Evolutionary conservation across 1,139 yeast genomes (phyloP).

Genomic region (Zygotorulaspora mrakii): DNA sequence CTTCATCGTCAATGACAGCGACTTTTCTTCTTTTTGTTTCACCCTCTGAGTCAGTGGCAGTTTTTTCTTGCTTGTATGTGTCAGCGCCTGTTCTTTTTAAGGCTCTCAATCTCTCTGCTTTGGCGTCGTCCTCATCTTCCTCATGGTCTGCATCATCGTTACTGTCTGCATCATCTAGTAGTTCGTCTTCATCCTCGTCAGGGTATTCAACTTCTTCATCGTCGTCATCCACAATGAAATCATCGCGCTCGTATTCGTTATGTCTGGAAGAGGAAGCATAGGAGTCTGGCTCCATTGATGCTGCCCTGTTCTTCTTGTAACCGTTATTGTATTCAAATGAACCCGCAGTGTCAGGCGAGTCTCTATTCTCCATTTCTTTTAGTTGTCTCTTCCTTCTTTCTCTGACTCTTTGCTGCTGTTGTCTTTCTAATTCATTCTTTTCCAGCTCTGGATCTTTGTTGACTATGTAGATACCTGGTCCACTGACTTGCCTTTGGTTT

Average conservation of each 20-base stretch:
- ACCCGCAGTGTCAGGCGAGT: slow-evolving; percentile 35
- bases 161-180: slow-evolving; percentile 38
- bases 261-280: slow-evolving; percentile 24
- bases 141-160: slow-evolving; percentile 38
- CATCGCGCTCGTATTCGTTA: slow-evolving; percentile 45
- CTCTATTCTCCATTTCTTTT: slow-evolving; percentile 52
- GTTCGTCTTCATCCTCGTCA: slow-evolving; percentile 46
- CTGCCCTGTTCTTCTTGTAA: slow-evolving; percentile 26
- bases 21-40: slow-evolving; percentile 45
- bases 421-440: slow-evolving; percentile 76
- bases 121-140: slow-evolving; percentile 54
- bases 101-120: slow-evolving; percentile 60
- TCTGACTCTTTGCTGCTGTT: slow-evolving; percentile 65
- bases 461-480: slow-evolving; percentile 69
- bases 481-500: slow-evolving; percentile 48
- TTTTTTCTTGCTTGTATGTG: slow-evolving; percentile 39
- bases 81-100: slow-evolving; percentile 58
- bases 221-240: slow-evolving; percentile 41
- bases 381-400: slow-evolving; percentile 63
- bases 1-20: slow-evolving; percentile 58
- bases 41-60: slow-evolving; percentile 36
- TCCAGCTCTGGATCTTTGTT: slow-evolving; percentile 83
- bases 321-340: slow-evolving; percentile 27
- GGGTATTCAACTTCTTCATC: slow-evolving; percentile 52
- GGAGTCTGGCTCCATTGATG: slow-evolving; percentile 22